phyloP scores from a whole-genome alignment of 345 rosid species.

The Brassica nigra region DNA sequence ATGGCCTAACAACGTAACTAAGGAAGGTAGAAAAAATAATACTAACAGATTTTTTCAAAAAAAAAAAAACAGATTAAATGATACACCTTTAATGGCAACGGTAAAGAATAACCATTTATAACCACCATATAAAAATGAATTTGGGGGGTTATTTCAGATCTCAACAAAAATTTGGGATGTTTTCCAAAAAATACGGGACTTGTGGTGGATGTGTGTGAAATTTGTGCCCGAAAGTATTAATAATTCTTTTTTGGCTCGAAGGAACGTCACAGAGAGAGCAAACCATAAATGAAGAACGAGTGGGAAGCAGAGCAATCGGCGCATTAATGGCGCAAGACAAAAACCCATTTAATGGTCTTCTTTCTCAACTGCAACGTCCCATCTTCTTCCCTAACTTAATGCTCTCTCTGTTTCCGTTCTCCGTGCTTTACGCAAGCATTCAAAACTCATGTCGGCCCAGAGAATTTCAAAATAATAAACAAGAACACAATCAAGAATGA shows the following conservation, averaged over 20 bases:
- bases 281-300: slow-evolving; percentile 38
- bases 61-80: no score
- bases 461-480: slow-evolving; percentile 16
- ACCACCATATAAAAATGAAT: background rate
- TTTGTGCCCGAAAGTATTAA: background rate
- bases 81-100: background rate
- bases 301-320: slow-evolving; percentile 39
- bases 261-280: slow-evolving; percentile 22
- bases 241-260: background rate
- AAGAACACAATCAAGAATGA: slow-evolving; percentile 25
- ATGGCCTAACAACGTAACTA: no score
- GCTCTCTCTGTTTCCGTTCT: slow-evolving; percentile 33
- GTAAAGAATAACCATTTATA: background rate
- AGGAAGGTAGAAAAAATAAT: no score
- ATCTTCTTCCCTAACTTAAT: slow-evolving; percentile 44
- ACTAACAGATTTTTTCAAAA: no score
- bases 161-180: background rate
- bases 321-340: slow-evolving; percentile 65
- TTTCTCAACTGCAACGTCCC: slow-evolving; percentile 53
- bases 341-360: slow-evolving; percentile 49
- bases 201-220: background rate
- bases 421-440: slow-evolving; percentile 31
- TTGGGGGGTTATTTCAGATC: background rate
- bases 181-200: background rate
- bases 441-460: slow-evolving; percentile 36